Evolutionary conservation across 805 yeast species (phyloP).

Genomic region (Komagataella mondaviorum): DNA sequence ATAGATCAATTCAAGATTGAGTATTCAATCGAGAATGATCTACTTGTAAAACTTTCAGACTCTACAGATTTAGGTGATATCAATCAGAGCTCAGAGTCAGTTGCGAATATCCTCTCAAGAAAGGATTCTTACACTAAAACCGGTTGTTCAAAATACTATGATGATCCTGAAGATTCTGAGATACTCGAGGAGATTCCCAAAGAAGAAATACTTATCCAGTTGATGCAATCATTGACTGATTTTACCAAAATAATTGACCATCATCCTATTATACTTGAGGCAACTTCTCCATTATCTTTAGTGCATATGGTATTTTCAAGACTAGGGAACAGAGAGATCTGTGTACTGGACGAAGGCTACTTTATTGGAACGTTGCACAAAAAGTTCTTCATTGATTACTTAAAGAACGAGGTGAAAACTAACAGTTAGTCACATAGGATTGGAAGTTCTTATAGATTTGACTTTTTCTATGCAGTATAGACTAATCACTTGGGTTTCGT

Average conservation of each 20-base stretch:
- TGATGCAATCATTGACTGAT: conserved; percentile 19
- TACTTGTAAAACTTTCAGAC: conserved; percentile 13
- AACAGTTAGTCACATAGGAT: background rate
- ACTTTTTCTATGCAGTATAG: background rate
- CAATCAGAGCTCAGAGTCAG: background rate
- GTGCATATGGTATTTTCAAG: conserved; percentile 38
- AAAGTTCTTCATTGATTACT: conserved; percentile 34
- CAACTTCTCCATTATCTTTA: conserved; percentile 32
- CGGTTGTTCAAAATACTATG: background rate
- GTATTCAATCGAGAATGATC: conserved; percentile 15
- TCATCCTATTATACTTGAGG: conserved; percentile 32
- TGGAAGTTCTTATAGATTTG: background rate
- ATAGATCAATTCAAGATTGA: conserved; percentile 17
- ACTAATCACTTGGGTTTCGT: background rate
- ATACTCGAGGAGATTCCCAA: background rate
- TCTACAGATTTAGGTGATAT: background rate
- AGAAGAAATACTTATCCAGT: conserved; percentile 1
- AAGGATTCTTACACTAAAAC: conserved; percentile 1
- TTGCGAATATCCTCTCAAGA: background rate
- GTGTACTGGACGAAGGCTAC: conserved; percentile 29
- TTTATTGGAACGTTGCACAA: conserved; percentile 40
- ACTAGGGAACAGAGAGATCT: conserved; percentile 34
- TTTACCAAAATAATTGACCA: conserved; percentile 27
- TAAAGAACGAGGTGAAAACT: background rate
- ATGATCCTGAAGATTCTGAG: background rate